Percentiles rank a stretch among this genome's conserved stretches.
phyloP scores from a whole-genome alignment of 768 basidiomycete genomes.

The Tylopilus sp. region DNA sequence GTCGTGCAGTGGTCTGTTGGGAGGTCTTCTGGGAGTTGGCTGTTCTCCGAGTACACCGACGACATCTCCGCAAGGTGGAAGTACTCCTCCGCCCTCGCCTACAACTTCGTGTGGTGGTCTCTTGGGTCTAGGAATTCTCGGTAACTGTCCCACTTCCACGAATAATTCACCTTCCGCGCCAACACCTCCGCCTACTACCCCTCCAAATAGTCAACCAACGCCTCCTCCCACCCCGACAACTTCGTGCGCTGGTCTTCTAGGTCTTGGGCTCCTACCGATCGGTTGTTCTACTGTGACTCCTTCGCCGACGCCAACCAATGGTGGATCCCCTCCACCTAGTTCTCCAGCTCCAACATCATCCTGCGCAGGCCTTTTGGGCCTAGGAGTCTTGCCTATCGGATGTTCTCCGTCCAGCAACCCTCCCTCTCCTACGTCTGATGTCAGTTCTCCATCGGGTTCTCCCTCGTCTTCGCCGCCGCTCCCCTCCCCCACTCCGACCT shows the following conservation, averaged over 20 bases:
- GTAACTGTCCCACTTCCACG: too few species aligned
- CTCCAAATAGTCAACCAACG: too few species aligned
- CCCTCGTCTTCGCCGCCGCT: neutral
- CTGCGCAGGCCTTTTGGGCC: too few species aligned
- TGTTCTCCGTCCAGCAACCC: conserved; percentile 2
- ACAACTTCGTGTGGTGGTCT: neutral
- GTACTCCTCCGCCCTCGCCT: neutral
- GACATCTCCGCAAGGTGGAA: neutral
- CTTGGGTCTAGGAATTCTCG: too few species aligned
- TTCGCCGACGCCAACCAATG: too few species aligned
- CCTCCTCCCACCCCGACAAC: neutral
- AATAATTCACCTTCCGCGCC: neutral
- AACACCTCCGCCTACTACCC: neutral
- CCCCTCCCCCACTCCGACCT: conserved; percentile 2
- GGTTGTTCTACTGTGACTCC: too few species aligned
- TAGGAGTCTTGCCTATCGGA: too few species aligned
- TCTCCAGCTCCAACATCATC: too few species aligned
- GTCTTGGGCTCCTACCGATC: neutral
- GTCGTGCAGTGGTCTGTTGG: neutral
- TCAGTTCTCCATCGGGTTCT: neutral
- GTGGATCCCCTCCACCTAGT: too few species aligned
- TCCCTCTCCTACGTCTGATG: neutral
- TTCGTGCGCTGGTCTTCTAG: neutral
- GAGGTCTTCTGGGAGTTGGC: neutral
- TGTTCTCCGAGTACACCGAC: neutral